Conservation (phyloP, 768 basidiomycete species). For the Tulasnella sp. region DNA sequence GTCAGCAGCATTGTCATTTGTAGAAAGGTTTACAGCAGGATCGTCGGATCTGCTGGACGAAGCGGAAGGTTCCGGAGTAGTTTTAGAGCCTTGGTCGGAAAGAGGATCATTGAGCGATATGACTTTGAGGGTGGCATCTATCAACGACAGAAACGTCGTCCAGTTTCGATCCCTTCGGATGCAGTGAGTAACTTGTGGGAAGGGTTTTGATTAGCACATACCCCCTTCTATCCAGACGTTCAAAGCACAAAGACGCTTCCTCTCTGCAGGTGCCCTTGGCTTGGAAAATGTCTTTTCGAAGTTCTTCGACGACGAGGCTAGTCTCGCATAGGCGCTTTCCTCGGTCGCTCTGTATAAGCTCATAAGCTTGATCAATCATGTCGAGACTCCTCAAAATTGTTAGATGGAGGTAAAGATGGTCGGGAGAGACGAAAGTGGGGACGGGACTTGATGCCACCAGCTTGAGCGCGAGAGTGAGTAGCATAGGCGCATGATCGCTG, state of each 20-base stretch:
- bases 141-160: slow-evolving; percentile 65
- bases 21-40: background rate
- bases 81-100: background rate
- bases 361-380: slow-evolving; percentile 56
- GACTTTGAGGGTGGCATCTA: slow-evolving; percentile 51
- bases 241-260: slow-evolving; percentile 44
- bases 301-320: slow-evolving; percentile 61
- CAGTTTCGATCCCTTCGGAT: slow-evolving; percentile 64
- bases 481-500: slow-evolving; percentile 30
- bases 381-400: slow-evolving; percentile 51
- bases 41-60: slow-evolving; percentile 14
- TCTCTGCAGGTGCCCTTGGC: slow-evolving; percentile 43
- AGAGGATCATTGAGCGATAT: slow-evolving; percentile 22
- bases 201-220: slow-evolving; percentile 30
- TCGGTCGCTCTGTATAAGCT: slow-evolving; percentile 52
- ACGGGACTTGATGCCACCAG: slow-evolving; percentile 39
- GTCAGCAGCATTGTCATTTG: slow-evolving; percentile 15
- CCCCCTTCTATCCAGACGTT: slow-evolving; percentile 26
- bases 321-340: slow-evolving; percentile 56
- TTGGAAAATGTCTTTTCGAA: slow-evolving; percentile 49
- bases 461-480: slow-evolving; percentile 67
- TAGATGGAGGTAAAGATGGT: slow-evolving; percentile 68
- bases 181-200: slow-evolving; percentile 20
- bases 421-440: slow-evolving; percentile 51
- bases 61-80: background rate